Evolutionary conservation across 2,329 filamentous ascomycete genomes (phyloP).

Genomic region (Arthrobotrys pseudoclavata): DNA sequence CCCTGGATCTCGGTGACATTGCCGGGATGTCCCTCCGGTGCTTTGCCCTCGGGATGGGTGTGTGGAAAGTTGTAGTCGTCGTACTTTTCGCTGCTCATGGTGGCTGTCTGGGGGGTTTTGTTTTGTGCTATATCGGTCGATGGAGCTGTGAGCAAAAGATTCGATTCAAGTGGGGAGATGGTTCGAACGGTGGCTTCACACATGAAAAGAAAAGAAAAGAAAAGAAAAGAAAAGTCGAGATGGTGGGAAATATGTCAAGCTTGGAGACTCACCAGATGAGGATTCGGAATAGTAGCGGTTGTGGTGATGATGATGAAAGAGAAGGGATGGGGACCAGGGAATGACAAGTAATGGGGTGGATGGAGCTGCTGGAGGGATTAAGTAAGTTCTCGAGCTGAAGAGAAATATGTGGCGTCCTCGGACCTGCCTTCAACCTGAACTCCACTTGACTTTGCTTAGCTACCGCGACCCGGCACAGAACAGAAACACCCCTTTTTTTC

Average conservation of each 20-base stretch:
- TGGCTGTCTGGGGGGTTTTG: neutral
- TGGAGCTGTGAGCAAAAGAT: conserved; percentile 20
- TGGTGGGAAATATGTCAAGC: neutral
- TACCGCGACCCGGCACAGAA: conserved; percentile 5
- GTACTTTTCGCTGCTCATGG: conserved; percentile 76
- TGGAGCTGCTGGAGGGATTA: conserved; percentile 20
- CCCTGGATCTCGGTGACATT: conserved; percentile 88
- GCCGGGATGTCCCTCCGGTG: conserved; percentile 79
- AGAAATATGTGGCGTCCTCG: conserved; percentile 52
- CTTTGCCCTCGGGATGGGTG: conserved; percentile 74
- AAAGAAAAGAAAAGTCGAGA: neutral
- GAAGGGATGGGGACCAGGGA: conserved; percentile 6
- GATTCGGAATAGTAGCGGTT: neutral
- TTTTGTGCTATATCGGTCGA: conserved; percentile 5
- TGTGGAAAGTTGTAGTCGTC: conserved; percentile 95
- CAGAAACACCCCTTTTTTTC: conserved; percentile 11
- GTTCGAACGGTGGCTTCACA: neutral
- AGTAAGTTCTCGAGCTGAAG: conserved; percentile 29
- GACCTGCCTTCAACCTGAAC: conserved; percentile 22
- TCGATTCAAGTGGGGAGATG: conserved; percentile 20
- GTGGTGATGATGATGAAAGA: conserved; percentile 3
- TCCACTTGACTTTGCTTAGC: neutral
- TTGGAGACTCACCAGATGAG: neutral
- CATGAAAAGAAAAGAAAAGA: neutral
- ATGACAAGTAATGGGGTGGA: conserved; percentile 6